Percentiles rank a stretch among this genome's conserved stretches.
These are phyloP conservation scores for Aeschynomene evenia DNA, from an alignment of 306 rosid genomes.

Conservation along the genomic window DNA sequence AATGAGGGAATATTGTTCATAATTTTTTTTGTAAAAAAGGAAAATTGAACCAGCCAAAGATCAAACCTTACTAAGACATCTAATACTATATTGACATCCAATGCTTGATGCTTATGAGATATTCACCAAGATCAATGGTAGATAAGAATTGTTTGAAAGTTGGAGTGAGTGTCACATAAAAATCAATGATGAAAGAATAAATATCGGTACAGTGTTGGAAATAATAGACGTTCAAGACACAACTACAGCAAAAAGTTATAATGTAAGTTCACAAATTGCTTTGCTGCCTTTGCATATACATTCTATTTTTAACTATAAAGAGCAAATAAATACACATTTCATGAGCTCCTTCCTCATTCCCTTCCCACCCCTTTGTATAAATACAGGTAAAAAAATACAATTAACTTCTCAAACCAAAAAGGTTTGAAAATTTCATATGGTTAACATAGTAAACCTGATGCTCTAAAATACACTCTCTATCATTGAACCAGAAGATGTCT, in stretches of 20 bases:
- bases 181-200: no score
- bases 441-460: constrained; percentile 7
- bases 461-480: constrained; percentile 20
- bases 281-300: constrained; percentile 10
- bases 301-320: background rate
- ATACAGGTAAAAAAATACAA: constrained; percentile 9
- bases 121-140: no score
- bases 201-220: no score
- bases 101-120: no score
- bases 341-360: background rate
- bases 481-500: constrained; percentile 19
- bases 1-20: no score
- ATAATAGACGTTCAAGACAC: no score
- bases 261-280: background rate
- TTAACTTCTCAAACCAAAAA: background rate
- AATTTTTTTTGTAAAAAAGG: no score
- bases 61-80: background rate
- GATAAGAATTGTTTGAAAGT: no score
- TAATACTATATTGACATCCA: no score
- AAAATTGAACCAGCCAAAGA: background rate
- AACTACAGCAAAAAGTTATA: background rate
- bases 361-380: background rate
- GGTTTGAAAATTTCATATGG: background rate
- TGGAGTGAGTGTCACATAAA: no score
- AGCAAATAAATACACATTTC: constrained; percentile 7